These are phyloP conservation scores for Phytophthora pluvialis DNA, from an alignment of 352 stramenopile species.

Conservation along the genomic window DNA sequence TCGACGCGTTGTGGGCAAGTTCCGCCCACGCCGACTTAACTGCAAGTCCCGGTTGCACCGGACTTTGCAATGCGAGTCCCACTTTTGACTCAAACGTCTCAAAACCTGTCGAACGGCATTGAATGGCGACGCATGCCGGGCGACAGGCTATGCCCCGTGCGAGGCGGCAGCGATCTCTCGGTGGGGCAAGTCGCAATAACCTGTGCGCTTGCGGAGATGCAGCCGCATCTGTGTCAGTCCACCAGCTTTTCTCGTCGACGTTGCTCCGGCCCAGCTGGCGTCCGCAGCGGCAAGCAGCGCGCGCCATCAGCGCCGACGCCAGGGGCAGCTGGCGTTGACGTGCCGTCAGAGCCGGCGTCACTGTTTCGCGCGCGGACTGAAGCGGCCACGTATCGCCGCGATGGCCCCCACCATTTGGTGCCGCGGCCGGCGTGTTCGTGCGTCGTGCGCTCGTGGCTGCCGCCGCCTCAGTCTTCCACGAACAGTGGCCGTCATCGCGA, in stretches of 20 bases:
- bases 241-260: constrained; percentile 15
- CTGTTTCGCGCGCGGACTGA: constrained; percentile 4
- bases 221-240: constrained; percentile 7
- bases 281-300: constrained; percentile 2
- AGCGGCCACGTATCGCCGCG: constrained; percentile 13
- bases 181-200: neutral
- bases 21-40: constrained; percentile 21
- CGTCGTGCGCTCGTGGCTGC: constrained; percentile 8
- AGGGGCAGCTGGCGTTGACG: constrained; percentile 22
- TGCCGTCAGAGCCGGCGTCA: constrained; percentile 23
- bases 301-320: constrained; percentile 4
- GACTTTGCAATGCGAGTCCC: no score
- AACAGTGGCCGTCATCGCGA: constrained; percentile 7
- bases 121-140: constrained; percentile 5
- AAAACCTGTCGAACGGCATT: constrained; percentile 8
- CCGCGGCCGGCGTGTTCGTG: constrained; percentile 6
- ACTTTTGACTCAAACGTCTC: constrained; percentile 24
- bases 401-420: constrained; percentile 17
- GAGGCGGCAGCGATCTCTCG: constrained; percentile 15
- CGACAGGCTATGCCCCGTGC: neutral
- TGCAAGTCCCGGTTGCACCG: neutral
- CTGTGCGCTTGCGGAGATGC: neutral
- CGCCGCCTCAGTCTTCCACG: constrained; percentile 13
- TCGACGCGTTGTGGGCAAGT: constrained; percentile 22
- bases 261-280: constrained; percentile 18